Evolutionary conservation across 768 basidiomycete species (phyloP).

Genomic region (Tulasnella sp.): DNA sequence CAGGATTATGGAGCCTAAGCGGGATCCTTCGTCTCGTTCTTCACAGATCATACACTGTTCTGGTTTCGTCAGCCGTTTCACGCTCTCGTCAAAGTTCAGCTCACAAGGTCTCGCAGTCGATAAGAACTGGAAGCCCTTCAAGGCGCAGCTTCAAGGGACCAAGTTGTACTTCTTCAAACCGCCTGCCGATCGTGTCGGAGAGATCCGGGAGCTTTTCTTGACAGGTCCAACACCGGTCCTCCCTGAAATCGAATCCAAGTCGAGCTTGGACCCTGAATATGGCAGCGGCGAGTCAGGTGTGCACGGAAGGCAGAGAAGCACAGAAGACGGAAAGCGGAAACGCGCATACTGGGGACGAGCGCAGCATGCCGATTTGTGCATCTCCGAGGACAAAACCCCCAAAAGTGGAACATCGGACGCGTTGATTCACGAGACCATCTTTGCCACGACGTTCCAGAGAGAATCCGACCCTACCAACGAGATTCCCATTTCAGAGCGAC

Average conservation of each 20-base stretch:
- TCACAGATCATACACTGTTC: constrained; percentile 71
- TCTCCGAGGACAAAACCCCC: constrained; percentile 33
- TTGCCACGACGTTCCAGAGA: constrained; percentile 53
- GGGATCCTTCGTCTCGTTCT: constrained; percentile 16
- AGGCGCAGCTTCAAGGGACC: constrained; percentile 71
- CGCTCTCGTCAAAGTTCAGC: constrained; percentile 28
- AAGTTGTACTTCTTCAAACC: constrained; percentile 84
- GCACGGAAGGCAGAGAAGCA: constrained; percentile 22
- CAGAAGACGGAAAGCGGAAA: constrained; percentile 39
- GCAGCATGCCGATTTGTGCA: constrained; percentile 61
- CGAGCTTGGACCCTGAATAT: constrained; percentile 26
- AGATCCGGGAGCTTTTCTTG: constrained; percentile 67
- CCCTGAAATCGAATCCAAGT: constrained; percentile 39
- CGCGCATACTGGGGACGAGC: constrained; percentile 68
- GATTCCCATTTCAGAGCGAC: neutral
- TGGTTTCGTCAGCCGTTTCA: constrained; percentile 65
- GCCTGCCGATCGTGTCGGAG: constrained; percentile 52
- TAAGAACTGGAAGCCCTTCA: constrained; percentile 82
- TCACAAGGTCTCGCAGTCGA: constrained; percentile 27
- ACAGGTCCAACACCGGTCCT: constrained; percentile 38
- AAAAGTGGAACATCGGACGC: constrained; percentile 68
- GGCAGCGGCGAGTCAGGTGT: constrained; percentile 20
- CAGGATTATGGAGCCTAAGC: neutral
- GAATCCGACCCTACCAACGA: neutral
- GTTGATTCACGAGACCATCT: constrained; percentile 69